Evolutionary conservation across 192 early-diverging fungal genomes (phyloP), one percentile per base, ranked within the genome.

Genomic region (Backusella liffmaniae): DNA sequence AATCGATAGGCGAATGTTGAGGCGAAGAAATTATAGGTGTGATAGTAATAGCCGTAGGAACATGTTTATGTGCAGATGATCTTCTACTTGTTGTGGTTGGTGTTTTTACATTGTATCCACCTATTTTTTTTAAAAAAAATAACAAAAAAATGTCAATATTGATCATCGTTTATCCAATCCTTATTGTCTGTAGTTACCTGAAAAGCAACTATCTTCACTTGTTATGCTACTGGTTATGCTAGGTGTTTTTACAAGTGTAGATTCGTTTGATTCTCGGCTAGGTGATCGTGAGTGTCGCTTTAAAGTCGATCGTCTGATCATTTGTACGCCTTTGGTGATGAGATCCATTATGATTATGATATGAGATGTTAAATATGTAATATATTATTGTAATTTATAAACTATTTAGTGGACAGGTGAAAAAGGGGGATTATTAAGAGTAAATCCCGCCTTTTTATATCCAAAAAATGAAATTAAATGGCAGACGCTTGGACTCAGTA

Each of bases 321-420:
- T 42, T 37, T 74, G 32, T 46, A 75, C 46, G 18, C 74, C 74
- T 75, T 75, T 75, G 39, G 42, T 75, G 30, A 75, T 68, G 41
- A 75, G 36, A 53, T 75, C 74, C 74, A 75, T 75, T 53, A 30
- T 73, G 70, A 72, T 29, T 23, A 62, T 62, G 56, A 62, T 23
- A 62, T 53, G 49, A 7, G 5, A n/a, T 53, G n/a, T 21, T 16
- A 18, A 18, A 21, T 53, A 6, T 62, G 23, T 62, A 59, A 18
- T 49, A 26, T 29, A 26, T 62, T 13, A 29, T 59, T 59, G 53
- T 59, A 59, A 26, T 59, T 59, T 59, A 26, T 59, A 23, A 26
- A 8, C 29, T 59, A 59, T 59, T 59, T 62, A 62, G n/a, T 62
- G 29, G 26, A 29, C 23, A 62, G 26, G 21, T 62, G 26, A 62